phyloP scores from a whole-genome alignment of 1,139 yeast genomes.

The Candida pseudoviswanathii region DNA sequence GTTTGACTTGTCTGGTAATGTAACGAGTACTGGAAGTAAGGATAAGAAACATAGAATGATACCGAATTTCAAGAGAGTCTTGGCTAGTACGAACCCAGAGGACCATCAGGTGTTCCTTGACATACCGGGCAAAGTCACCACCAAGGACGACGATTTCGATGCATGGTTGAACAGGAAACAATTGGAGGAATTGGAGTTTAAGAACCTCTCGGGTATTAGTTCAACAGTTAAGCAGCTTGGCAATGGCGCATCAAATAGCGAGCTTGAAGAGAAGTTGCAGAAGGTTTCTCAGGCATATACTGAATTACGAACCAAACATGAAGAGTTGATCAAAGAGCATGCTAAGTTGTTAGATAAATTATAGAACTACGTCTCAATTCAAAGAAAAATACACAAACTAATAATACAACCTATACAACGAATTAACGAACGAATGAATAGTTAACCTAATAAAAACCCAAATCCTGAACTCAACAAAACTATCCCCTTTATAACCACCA shows the following conservation, averaged over 20 bases:
- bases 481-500: too few relatives aligned
- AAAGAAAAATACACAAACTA: not conserved
- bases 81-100: constrained; percentile 44
- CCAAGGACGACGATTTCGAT: constrained; percentile 25
- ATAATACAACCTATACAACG: not conserved
- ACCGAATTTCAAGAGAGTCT: constrained; percentile 63
- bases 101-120: constrained; percentile 57
- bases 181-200: constrained; percentile 54
- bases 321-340: constrained; percentile 58
- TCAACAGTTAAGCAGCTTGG: constrained; percentile 32
- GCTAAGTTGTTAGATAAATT: constrained; percentile 29
- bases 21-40: constrained; percentile 5
- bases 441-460: not conserved
- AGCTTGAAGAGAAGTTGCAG: constrained; percentile 48
- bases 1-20: constrained; percentile 4
- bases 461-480: too few relatives aligned
- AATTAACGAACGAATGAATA: not conserved
- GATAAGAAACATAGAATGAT: constrained; percentile 46
- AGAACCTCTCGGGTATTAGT: constrained; percentile 38
- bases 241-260: constrained; percentile 16
- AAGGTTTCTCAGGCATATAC: constrained; percentile 59
- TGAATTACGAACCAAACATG: constrained; percentile 62
- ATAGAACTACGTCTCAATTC: not conserved
- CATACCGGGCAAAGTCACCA: constrained; percentile 24
- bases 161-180: constrained; percentile 51